phyloP scores from a whole-genome alignment of 495 filamentous ascomycete genomes.

The Eremomyces bilateralis region DNA sequence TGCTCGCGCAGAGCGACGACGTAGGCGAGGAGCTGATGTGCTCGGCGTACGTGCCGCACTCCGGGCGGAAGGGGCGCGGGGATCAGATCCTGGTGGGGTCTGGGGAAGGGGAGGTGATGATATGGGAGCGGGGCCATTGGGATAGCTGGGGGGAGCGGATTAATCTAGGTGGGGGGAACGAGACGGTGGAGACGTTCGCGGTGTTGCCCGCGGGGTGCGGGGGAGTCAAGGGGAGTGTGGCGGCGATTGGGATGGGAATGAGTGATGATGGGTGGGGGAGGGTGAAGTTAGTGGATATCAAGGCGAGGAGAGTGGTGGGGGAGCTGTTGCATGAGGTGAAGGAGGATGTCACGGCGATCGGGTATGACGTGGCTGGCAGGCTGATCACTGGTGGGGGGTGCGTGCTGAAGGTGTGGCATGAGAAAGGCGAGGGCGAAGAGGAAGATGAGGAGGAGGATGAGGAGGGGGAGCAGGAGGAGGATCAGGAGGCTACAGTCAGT shows the following conservation, averaged over 20 bases:
- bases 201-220: slow-evolving; percentile 23
- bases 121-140: slow-evolving; percentile 89
- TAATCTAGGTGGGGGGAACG: slow-evolving; percentile 45
- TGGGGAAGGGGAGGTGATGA: slow-evolving; percentile 55
- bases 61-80: slow-evolving; percentile 39
- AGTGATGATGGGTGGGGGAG: slow-evolving; percentile 55
- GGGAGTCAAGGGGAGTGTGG: slow-evolving; percentile 45
- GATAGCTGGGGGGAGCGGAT: slow-evolving; percentile 85
- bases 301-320: slow-evolving; percentile 33
- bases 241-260: slow-evolving; percentile 42
- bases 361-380: slow-evolving; percentile 61
- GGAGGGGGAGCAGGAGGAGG: not conserved
- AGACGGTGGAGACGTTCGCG: no score
- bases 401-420: slow-evolving; percentile 69
- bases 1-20: slow-evolving; percentile 69
- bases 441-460: slow-evolving; percentile 22
- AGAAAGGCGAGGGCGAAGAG: slow-evolving; percentile 25
- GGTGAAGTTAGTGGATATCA: slow-evolving; percentile 32
- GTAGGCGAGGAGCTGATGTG: slow-evolving; percentile 83
- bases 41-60: slow-evolving; percentile 50
- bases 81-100: slow-evolving; percentile 65
- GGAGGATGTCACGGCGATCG: slow-evolving; percentile 56
- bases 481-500: no score
- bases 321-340: slow-evolving; percentile 60
- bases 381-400: slow-evolving; percentile 73